Base-by-base conservation (phyloP, 805 yeast species). In the Clavispora phyllophila region DNA sequence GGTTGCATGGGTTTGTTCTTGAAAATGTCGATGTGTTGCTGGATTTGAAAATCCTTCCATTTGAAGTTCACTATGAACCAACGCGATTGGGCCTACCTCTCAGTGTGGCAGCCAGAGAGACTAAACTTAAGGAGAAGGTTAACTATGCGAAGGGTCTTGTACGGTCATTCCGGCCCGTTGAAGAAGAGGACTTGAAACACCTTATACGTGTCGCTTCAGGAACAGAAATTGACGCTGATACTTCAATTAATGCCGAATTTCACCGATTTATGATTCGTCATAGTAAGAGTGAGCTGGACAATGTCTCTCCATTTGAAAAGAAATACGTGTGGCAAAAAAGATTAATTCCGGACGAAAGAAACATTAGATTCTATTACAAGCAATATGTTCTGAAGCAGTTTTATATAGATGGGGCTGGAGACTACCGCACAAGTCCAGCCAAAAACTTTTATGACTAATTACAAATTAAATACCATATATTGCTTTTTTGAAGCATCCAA, bases 401-500 rank as follows among this genome's bases (percentile, higher is more conserved):
- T 41, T 63, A 54, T 46, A 39, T 48, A 12, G 61, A 56, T 36
- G 46, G 43, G 9, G 29, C 41, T 7, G 56, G 53, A 0, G 26
- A 35, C 2, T 63, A 56, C 41, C 32, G 40, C 29, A 31, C 57
- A 52, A 58, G 62, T 40, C 54, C 61, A 40, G 51, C 62, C 54
- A 45, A 48, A 12, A 55, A 62, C 38, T 58, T 55, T 39, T 62
- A 58, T 47, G 57, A 51, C 55, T 62, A 42, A 69, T 54, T 12
- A 68, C 9, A 51, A 68, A 73, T 59, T 60, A 28, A 73, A 56
- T 13, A 72, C 62, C 22, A 60, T 48, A 49, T 72, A 74, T 40
- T 66, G 62, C 46, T 65, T 70, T 39, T 57, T 67, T 20, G 66
- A 53, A 8, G 55, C 48, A 47, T 73, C 78, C 27, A 75, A 46